Evolutionary conservation across 139 green algal genomes (phyloP), one percentile per base, ranked within the genome.

Genomic region (Volvox reticuliferus): DNA sequence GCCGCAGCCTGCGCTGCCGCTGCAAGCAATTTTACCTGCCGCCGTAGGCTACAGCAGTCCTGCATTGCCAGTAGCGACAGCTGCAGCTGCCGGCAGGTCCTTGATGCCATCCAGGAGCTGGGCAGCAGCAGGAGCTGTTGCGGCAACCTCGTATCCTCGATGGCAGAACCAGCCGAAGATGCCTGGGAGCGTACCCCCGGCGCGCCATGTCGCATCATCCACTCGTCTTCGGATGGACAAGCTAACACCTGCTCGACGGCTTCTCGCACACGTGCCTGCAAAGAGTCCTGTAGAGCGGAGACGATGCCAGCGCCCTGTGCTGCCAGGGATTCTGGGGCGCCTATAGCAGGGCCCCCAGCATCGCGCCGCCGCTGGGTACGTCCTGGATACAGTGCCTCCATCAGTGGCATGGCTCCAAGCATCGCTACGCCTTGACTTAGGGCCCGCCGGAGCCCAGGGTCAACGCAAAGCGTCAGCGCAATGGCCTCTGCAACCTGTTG

Each of bases 351-450:
- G 24, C 44, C 79, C 1, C 24, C 78, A 12, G 37, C 35, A 26
- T 12, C 37, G 78, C 78, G 36, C 28, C 36, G 32, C 63, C 71
- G 71, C 71, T 79, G 75, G 28, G 71, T 24, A 26, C 44, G 44
- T 9, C 44, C 61, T 6, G 73, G 63, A 75, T 69, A 36, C 62
- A 94, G 75, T 26, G 88, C 87, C 68, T 89, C 67, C 32, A 93
- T 62, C 21, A 92, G 50, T 32, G 88, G 91, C 35, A 88, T 21
- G 84, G 92, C 93, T 3, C 87, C 86, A 67, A 95, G 55, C 91
- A 96, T 82, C 0, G 92, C 93, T n/a, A 95, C 19, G 1, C 96
- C 96, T 62, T 95, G 79, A 2, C 91, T 69, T 37, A 96, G 87
- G 0, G 91, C 87, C 1, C 79, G 78, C 44, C 92, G 90, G 37